Conservation (phyloP, 352 stramenopile genomes). For the Globisporangium abappressorium region DNA sequence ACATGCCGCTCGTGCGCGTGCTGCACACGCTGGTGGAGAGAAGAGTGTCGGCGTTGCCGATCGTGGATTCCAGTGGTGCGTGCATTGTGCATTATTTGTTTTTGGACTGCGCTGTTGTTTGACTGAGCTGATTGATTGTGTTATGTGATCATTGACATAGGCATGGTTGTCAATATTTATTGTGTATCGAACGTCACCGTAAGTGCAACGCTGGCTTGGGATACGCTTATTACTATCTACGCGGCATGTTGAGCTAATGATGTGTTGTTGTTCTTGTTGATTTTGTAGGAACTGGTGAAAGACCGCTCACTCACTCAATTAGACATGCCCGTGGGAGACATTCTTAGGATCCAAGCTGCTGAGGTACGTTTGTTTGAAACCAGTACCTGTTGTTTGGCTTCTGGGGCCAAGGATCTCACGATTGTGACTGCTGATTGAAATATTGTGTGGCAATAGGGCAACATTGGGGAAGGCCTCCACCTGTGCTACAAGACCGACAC, state of each 20-base stretch:
- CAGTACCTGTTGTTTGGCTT: neutral
- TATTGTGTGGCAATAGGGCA: conserved; percentile 37
- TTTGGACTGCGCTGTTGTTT: neutral
- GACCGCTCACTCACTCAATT: conserved; percentile 86
- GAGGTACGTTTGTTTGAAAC: conserved; percentile 39
- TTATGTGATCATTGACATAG: conserved; percentile 23
- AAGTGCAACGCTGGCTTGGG: conserved; percentile 13
- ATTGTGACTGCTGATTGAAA: neutral
- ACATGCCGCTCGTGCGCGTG: conserved; percentile 93
- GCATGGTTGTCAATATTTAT: conserved; percentile 91
- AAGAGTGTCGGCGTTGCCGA: conserved; percentile 79
- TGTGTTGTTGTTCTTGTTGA: neutral
- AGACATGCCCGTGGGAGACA: conserved; percentile 86
- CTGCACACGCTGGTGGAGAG: conserved; percentile 85
- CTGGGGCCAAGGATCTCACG: neutral
- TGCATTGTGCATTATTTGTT: conserved; percentile 8
- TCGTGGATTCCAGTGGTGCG: conserved; percentile 79
- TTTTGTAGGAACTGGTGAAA: conserved; percentile 74
- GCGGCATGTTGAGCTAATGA: neutral
- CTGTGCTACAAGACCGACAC: conserved; percentile 88
- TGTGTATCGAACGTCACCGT: conserved; percentile 89
- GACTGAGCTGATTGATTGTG: conserved; percentile 2
- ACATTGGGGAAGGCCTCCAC: conserved; percentile 78
- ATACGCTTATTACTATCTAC: neutral
- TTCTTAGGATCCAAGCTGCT: conserved; percentile 82